Conservation (phyloP, 2,329 filamentous ascomycete species). For the Botrytis tulipae region DNA sequence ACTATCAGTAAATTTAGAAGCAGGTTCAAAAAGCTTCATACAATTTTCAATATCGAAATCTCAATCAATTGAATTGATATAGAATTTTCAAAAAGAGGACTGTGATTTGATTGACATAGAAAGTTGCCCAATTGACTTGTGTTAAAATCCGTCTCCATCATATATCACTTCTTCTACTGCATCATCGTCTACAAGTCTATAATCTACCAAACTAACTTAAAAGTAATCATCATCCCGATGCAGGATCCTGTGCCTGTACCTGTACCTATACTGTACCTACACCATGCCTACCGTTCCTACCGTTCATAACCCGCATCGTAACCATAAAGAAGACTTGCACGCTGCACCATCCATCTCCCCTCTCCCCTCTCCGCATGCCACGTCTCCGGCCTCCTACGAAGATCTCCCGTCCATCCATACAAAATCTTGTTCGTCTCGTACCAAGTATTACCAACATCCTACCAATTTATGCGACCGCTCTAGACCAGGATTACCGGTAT, state of each 20-base stretch:
- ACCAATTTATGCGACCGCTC: conserved; percentile 7
- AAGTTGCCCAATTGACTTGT: not conserved
- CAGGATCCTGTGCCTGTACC: not conserved
- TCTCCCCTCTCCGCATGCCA: conserved; percentile 15
- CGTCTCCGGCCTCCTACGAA: conserved; percentile 14
- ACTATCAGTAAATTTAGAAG: not conserved
- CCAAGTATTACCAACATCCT: not conserved
- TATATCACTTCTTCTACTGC: not conserved
- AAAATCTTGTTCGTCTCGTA: conserved; percentile 10
- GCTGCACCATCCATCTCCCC: not conserved
- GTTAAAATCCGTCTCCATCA: not conserved
- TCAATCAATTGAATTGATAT: not conserved
- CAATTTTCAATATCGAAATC: not conserved
- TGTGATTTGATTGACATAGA: not conserved
- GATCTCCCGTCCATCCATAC: conserved; percentile 13
- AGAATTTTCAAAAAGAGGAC: not conserved
- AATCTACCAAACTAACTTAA: not conserved
- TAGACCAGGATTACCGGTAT: conserved; percentile 7
- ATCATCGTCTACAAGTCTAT: not conserved
- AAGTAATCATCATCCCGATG: not conserved
- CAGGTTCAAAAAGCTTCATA: not conserved
- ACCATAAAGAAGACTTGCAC: not conserved
- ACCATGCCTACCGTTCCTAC: not conserved
- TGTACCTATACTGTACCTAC: not conserved
- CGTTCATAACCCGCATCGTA: not conserved